Conservation (phyloP, 352 stramenopile species). For the Phytophthora ohioensis region DNA sequence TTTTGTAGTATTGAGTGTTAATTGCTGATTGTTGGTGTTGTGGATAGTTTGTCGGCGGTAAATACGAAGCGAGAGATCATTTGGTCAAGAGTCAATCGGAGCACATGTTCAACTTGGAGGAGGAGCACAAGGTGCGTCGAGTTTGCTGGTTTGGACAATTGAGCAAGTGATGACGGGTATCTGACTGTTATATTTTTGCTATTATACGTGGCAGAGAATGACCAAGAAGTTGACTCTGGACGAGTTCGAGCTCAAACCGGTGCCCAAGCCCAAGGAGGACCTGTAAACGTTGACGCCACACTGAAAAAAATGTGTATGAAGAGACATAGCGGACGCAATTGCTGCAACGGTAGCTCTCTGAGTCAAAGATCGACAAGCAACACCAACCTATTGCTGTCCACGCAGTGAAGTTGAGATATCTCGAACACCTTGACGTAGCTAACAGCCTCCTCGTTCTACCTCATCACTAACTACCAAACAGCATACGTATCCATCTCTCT, state of each 20-base stretch:
- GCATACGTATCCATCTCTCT: neutral
- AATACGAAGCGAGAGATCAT: conserved; percentile 84
- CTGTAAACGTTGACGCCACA: neutral
- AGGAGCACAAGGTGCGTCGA: conserved; percentile 81
- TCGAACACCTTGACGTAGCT: too few species aligned
- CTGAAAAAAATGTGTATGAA: too few species aligned
- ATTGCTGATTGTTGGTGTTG: conserved; percentile 11
- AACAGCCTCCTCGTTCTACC: too few species aligned
- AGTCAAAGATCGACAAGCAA: too few species aligned
- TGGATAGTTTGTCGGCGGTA: conserved; percentile 80
- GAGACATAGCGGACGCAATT: too few species aligned
- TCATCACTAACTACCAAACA: too few species aligned
- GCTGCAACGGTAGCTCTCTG: too few species aligned
- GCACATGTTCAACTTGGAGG: conserved; percentile 83
- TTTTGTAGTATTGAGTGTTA: conserved; percentile 1
- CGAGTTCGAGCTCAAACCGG: conserved; percentile 89
- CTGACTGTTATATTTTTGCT: neutral
- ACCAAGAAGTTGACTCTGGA: conserved; percentile 83
- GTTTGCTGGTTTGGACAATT: neutral
- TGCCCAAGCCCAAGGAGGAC: conserved; percentile 65
- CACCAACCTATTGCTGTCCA: too few species aligned
- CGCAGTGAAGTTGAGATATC: too few species aligned
- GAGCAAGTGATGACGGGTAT: neutral
- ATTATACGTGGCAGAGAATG: conserved; percentile 63
- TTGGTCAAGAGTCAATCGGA: conserved; percentile 86